Base-by-base conservation (phyloP, 352 stramenopile genomes). In the Phytophthora meadii region DNA sequence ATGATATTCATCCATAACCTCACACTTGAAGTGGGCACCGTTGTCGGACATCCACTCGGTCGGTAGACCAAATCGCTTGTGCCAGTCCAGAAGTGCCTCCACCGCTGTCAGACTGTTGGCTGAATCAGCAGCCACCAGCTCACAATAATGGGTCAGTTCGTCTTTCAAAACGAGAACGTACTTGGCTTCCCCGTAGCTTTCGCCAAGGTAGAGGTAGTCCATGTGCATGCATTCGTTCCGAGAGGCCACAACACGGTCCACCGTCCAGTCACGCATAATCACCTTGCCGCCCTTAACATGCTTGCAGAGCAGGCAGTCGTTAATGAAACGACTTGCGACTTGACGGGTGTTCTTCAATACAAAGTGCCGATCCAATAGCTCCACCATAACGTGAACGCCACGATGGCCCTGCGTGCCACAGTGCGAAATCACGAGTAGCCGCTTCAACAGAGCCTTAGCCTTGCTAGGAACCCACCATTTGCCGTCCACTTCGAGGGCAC, bases 341-440 rank as follows among this genome's bases (percentile, higher is more conserved):
- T 54, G 50, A 0, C 41, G 40, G 17, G 50, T 34, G 15, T 42
- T 54, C 19, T 19, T 19, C 41, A 66, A 17, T 24, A 15, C n/a
- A 27, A 64, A 67, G 19, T 49, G 19, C 0, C 42, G 41, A 34
- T 67, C 42, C 5, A 55, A 32, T 1, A 56, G 32, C 10, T 67
- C 42, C 9, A 67, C 22, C 49, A 67, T 67, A 4, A 59, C 58
- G 24, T 68, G n/a, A 10, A 46, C 42, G 9, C 48, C 45, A 24
- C 53, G 27, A 28, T 51, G 53, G 2, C 40, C 50, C 7, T 67
- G 42, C 2, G 14, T 1, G 1, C 50, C 32, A 25, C 49, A 55
- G 32, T 67, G 59, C 1, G 42, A 50, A 1, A 55, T 44, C 41
- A 61, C n/a, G 15, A 67, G 14, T 11, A 67, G 22, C 0, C 24